Percentiles rank a stretch among this genome's conserved stretches.
Evolutionary conservation across 1,284 basidiomycete species (phyloP).

Genomic region (Hypsizygus ulmarius): DNA sequence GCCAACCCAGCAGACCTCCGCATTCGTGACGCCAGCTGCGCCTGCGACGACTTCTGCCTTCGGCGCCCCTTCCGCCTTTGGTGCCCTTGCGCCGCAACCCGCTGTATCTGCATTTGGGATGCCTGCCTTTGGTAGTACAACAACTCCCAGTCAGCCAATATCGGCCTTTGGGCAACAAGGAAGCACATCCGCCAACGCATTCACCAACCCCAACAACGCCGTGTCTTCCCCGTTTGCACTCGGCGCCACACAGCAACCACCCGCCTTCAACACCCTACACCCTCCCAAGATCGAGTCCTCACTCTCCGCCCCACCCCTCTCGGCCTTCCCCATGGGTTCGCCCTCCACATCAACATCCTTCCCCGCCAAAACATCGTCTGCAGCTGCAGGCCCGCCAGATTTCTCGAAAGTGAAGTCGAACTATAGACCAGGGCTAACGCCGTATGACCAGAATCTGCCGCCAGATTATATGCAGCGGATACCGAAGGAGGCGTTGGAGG

Average conservation of each 20-base stretch:
- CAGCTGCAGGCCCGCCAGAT: conserved; percentile 32
- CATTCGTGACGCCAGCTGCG: conserved; percentile 20
- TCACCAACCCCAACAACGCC: conserved; percentile 11
- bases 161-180: conserved; percentile 21
- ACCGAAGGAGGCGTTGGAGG: conserved; percentile 50
- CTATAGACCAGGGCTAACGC: conserved; percentile 46
- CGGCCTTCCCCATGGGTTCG: conserved; percentile 19
- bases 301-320: conserved; percentile 13
- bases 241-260: neutral
- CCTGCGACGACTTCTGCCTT: conserved; percentile 19
- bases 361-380: conserved; percentile 2
- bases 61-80: conserved; percentile 16
- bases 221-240: conserved; percentile 14
- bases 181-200: conserved; percentile 6
- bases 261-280: conserved; percentile 4
- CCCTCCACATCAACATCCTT: conserved; percentile 15
- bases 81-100: neutral
- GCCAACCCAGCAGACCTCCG: conserved; percentile 8
- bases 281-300: conserved; percentile 9
- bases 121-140: conserved; percentile 2
- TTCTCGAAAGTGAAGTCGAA: conserved; percentile 40
- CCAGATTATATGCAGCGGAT: conserved; percentile 53
- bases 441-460: conserved; percentile 59
- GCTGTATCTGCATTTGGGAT: conserved; percentile 14
- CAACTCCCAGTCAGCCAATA: neutral